A percentile compares a stretch with the other conserved stretches of the same genome.
phyloP scores from a whole-genome alignment of 768 basidiomycete species.

The Tubosaeta sp. region DNA sequence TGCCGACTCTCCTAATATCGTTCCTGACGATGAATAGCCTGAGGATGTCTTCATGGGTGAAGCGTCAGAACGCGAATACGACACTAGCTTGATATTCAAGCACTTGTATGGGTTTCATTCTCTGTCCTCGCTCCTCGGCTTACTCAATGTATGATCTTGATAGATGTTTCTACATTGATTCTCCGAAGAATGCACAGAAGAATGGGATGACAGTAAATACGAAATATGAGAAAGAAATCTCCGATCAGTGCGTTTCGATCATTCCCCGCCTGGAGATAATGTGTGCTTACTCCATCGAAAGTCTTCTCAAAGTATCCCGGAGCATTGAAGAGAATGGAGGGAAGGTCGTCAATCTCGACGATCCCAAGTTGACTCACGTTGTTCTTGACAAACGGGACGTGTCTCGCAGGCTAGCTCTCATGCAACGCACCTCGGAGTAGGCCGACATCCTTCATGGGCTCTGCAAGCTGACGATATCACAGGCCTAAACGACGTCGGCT shows the following conservation, averaged over 20 bases:
- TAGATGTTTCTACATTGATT: slow-evolving; percentile 89
- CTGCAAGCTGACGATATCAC: slow-evolving; percentile 10
- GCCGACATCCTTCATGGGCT: slow-evolving; percentile 19
- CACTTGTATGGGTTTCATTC: slow-evolving; percentile 57
- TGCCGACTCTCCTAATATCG: neutral
- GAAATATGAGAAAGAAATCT: slow-evolving; percentile 50
- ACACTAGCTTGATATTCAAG: slow-evolving; percentile 71
- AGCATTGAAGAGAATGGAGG: slow-evolving; percentile 71
- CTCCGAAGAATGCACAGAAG: slow-evolving; percentile 63
- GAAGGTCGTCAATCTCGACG: slow-evolving; percentile 57
- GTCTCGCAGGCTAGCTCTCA: slow-evolving; percentile 65
- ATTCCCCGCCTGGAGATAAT: neutral
- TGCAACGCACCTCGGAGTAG: slow-evolving; percentile 68
- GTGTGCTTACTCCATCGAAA: slow-evolving; percentile 24
- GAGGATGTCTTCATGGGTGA: slow-evolving; percentile 68
- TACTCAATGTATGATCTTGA: neutral
- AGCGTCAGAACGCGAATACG: slow-evolving; percentile 70
- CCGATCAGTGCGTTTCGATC: slow-evolving; percentile 43
- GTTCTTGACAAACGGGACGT: slow-evolving; percentile 80
- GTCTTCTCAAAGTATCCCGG: slow-evolving; percentile 50
- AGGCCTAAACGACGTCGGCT: slow-evolving; percentile 82
- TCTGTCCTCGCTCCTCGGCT: neutral
- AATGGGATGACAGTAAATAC: slow-evolving; percentile 58
- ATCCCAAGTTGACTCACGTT: slow-evolving; percentile 83
- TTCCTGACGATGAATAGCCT: slow-evolving; percentile 5